phyloP scores from a whole-genome alignment of 352 stramenopile species.

The Phytophthora sp. region DNA sequence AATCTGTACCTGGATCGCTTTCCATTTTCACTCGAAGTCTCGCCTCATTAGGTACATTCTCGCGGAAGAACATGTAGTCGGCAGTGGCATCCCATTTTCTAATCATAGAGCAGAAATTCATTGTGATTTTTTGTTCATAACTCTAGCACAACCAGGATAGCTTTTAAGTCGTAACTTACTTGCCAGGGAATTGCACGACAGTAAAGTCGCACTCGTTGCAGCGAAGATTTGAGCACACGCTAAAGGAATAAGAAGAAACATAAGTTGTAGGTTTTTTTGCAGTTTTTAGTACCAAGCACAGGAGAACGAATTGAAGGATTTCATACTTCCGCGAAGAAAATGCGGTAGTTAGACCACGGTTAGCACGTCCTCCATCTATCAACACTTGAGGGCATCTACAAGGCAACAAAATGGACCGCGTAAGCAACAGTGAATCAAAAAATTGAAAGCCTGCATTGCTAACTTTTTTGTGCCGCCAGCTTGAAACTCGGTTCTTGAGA shows the following conservation, averaged over 20 bases:
- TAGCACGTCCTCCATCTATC: constrained; percentile 59
- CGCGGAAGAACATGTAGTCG: constrained; percentile 89
- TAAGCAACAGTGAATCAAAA: neutral
- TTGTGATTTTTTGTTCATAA: neutral
- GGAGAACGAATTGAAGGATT: neutral
- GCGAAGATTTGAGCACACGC: constrained; percentile 70
- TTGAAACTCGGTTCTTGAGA: constrained; percentile 39
- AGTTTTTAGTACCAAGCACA: neutral
- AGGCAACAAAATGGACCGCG: constrained; percentile 1
- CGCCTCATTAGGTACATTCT: constrained; percentile 76
- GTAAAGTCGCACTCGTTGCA: constrained; percentile 88
- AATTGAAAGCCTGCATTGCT: neutral
- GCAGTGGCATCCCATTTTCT: constrained; percentile 73
- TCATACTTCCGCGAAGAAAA: constrained; percentile 58
- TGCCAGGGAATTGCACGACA: constrained; percentile 75
- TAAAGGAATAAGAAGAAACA: constrained; percentile 20
- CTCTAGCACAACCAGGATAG: neutral
- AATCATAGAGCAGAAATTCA: neutral
- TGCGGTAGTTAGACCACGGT: constrained; percentile 64
- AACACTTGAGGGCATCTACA: constrained; percentile 62
- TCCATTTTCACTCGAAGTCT: constrained; percentile 79
- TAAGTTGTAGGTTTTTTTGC: neutral
- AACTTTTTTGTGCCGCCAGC: constrained; percentile 68
- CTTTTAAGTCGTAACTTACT: constrained; percentile 41
- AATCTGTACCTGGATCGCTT: constrained; percentile 40